Base-by-base conservation (phyloP, 129 eudicot genomes). In the Dittrichia graveolens region DNA sequence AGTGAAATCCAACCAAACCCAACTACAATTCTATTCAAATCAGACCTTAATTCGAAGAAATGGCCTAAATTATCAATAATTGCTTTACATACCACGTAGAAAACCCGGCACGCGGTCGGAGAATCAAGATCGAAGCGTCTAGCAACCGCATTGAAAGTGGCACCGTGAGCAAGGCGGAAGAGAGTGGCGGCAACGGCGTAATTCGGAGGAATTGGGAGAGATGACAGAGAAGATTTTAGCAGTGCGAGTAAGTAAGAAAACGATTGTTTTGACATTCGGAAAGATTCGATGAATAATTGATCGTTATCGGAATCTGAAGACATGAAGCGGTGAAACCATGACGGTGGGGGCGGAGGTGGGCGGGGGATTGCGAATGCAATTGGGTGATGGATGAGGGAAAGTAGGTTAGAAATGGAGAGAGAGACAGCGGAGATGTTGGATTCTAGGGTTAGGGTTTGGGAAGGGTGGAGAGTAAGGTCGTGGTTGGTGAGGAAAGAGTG, bases 1-100 rank as follows among this genome's bases (percentile, higher is more conserved):
- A 92, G 81, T 1, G 92, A 89, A 71, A 87, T 89, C 96, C 92
- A 87, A 35, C 91, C 90, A 61, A 85, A 92, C 6, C 96, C 96
- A 39, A 84, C 81, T 1, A 84, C 79, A 44, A 92, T 80, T 74
- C 95, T 42, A 50, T 79, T 82, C 60, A 89, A 79, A 71, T 92
- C 98, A 5, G 85, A 61, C 57, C 84, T 75, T 45, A 92, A 69
- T 52, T 89, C 96, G 54, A 89, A 86, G 69, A 86, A 79, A 72
- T 87, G 95, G 7, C 90, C 86, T 6, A 89, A 57, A n/a, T 76
- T 78, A 31, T 87, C 98, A 19, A 79, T 81, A 31, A 92, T 78
- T 4, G 89, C 91, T 73, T 89, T 92, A 39, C 91, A 83, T 6
- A 92, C 98, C 5, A 75, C 62, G 50, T 87, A 90, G 53, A 92